A percentile compares a stretch with the other conserved stretches of the same genome.
Evolutionary conservation across 2,329 filamentous ascomycete genomes (phyloP).

Genomic region (Alternaria panax): DNA sequence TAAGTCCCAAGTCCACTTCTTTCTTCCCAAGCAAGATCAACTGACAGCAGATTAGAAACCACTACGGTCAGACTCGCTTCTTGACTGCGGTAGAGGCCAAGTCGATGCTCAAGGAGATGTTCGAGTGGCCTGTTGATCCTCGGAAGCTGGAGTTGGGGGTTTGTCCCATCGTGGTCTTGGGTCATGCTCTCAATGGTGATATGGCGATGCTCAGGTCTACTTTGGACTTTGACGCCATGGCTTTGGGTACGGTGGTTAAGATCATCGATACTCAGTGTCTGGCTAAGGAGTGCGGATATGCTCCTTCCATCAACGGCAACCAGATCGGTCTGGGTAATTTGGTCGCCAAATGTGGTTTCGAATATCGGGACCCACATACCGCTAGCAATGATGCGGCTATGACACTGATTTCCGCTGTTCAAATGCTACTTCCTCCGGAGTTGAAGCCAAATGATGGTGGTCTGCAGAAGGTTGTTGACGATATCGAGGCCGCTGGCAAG

Average conservation of each 20-base stretch:
- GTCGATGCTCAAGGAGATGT: slow-evolving; percentile 9
- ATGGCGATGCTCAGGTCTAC: slow-evolving; percentile 8
- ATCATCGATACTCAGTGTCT: slow-evolving; percentile 24
- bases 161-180: slow-evolving; percentile 18
- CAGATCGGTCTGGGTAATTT: slow-evolving; percentile 11
- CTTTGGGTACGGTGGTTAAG: slow-evolving; percentile 13
- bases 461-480: slow-evolving; percentile 7
- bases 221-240: slow-evolving; percentile 3
- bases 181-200: slow-evolving; percentile 17
- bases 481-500: slow-evolving; percentile 5
- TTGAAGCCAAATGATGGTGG: not conserved
- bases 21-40: not conserved
- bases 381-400: slow-evolving; percentile 25
- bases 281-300: slow-evolving; percentile 9
- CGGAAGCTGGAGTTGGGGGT: not conserved
- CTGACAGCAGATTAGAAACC: slow-evolving; percentile 8
- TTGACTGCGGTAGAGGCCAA: not conserved
- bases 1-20: not conserved
- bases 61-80: slow-evolving; percentile 23
- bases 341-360: slow-evolving; percentile 5
- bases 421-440: slow-evolving; percentile 10
- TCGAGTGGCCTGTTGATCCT: slow-evolving; percentile 9
- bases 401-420: slow-evolving; percentile 22
- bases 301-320: not conserved
- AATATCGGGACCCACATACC: slow-evolving; percentile 19